These are phyloP conservation scores for Sophora flavescens DNA, from an alignment of 306 rosid species.

Conservation along the genomic window DNA sequence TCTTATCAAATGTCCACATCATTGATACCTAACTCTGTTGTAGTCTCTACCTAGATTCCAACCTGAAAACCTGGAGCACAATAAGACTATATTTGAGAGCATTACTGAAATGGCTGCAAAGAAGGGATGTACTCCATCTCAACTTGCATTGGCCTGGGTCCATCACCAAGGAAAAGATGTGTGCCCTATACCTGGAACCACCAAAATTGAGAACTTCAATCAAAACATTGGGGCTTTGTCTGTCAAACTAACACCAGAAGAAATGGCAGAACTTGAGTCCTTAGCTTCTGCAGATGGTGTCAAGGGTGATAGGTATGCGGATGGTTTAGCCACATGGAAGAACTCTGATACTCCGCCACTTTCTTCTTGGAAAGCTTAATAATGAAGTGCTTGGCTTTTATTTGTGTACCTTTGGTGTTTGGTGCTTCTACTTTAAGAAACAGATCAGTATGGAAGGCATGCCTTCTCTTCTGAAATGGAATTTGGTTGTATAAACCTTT, in stretches of 20 bases:
- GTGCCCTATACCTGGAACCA: conserved; percentile 72
- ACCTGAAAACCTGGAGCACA: conserved; percentile 61
- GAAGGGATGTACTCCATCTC: conserved; percentile 61
- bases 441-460: background rate
- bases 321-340: conserved; percentile 44
- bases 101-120: conserved; percentile 57
- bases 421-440: background rate
- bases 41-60: conserved; percentile 60
- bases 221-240: conserved; percentile 61
- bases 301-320: conserved; percentile 55
- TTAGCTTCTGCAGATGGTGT: conserved; percentile 53
- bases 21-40: background rate
- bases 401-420: background rate
- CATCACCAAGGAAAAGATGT: conserved; percentile 63
- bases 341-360: conserved; percentile 63
- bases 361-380: conserved; percentile 57
- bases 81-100: conserved; percentile 59
- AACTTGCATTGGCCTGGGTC: conserved; percentile 63
- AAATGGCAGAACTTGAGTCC: conserved; percentile 65
- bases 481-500: background rate
- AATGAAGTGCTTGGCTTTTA: background rate
- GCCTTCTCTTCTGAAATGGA: conserved; percentile 14
- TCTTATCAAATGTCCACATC: background rate
- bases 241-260: conserved; percentile 58
- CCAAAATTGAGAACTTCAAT: conserved; percentile 58